A percentile compares a stretch with the other conserved stretches of the same genome.
Conservation (phyloP, 805 yeast genomes). For the Metahyphopichia silvanorum region DNA sequence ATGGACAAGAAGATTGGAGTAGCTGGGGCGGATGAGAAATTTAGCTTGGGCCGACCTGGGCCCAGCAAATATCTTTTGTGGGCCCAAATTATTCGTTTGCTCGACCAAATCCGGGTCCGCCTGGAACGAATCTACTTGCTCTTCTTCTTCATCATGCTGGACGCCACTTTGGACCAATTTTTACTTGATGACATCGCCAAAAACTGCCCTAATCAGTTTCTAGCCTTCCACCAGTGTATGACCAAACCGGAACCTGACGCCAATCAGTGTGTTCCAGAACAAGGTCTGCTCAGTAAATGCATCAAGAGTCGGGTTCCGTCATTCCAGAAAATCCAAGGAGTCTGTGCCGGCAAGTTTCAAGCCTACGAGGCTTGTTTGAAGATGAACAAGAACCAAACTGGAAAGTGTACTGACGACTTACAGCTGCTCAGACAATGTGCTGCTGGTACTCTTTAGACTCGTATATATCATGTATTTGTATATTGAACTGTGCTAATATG, state of each 20-base stretch:
- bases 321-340: conserved; percentile 61
- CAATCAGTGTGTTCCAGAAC: conserved; percentile 52
- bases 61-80: too few species aligned
- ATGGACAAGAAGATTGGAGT: too few species aligned
- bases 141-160: too few species aligned
- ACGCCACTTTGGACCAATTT: conserved; percentile 74
- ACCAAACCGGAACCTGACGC: conserved; percentile 51
- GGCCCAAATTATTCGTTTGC: too few species aligned
- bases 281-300: conserved; percentile 56
- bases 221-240: conserved; percentile 73
- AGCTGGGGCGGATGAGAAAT: too few species aligned
- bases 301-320: conserved; percentile 66
- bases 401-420: conserved; percentile 53
- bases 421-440: conserved; percentile 66
- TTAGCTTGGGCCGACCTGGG: too few species aligned
- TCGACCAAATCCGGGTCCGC: too few species aligned
- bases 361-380: conserved; percentile 66
- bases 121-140: too few species aligned
- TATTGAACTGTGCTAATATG: background rate
- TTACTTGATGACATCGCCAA: conserved; percentile 76
- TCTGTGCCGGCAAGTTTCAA: conserved; percentile 56
- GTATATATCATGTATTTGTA: background rate
- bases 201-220: conserved; percentile 69
- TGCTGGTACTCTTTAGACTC: conserved; percentile 32
- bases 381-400: conserved; percentile 40